Evolutionary conservation across 441 rosid species (phyloP), one percentile per base, ranked within the genome.

Genomic region (Melastoma candidum): DNA sequence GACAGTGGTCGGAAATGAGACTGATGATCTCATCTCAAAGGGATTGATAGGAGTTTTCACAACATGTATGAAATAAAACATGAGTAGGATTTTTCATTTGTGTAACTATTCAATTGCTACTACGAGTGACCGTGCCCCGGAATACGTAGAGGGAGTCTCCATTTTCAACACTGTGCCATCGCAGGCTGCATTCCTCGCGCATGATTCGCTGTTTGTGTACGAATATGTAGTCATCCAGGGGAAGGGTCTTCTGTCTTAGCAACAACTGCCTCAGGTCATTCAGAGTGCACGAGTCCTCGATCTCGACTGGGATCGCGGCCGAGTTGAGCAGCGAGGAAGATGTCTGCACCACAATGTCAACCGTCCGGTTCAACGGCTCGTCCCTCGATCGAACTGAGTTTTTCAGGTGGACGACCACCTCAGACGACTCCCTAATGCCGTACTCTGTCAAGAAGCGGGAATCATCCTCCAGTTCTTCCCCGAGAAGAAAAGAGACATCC

Each of bases 121-220:
- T 57, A 1, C 71, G 72, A 46, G 68, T 74, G 6, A 81, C 75
- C 6, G 88, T 82, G 24, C 96, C 96, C 61, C 70, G 80, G 13
- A 90, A 90, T 7, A 87, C 79, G 45, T 87, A 90, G 46, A 90
- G 78, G 11, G 51, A 57, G 6, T 87, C 98, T 8, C 80, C 90
- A 57, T 77, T 62, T 27, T 82, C 84, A 27, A 84, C 93, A 4
- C 92, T 92, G 47, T 90, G 96, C 90, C 92, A 87, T 25, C 77
- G 68, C 13, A 90, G 81, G 71, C 87, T 90, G 59, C 90, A 87
- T 27, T 57, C 54, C 11, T 78, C 84, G 9, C 81, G 68, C 97
- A 90, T 87, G 26, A 87, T 82, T 74, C 96, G 64, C 67, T 81
- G 97, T 66, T 80, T 90, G 68, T 90, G 93, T 29, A 87, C 79